Percentiles rank a stretch among this genome's conserved stretches.
Conservation (phyloP, 495 filamentous ascomycete genomes). For the Penicillium riverlandense region DNA sequence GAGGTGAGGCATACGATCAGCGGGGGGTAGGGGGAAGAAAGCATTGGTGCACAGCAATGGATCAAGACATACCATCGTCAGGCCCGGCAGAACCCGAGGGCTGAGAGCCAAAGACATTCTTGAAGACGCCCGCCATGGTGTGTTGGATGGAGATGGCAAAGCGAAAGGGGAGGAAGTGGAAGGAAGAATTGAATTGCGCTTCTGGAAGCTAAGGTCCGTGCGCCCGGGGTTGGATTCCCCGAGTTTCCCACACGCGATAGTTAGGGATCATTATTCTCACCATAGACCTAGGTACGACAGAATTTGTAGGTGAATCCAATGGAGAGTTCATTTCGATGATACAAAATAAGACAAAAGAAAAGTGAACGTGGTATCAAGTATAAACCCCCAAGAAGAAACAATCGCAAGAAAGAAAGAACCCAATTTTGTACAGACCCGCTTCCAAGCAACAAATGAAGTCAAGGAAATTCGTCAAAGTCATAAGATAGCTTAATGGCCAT, state of each 20-base stretch:
- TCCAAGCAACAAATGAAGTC: slow-evolving; percentile 6
- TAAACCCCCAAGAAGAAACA: slow-evolving; percentile 7
- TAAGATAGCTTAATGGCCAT: slow-evolving; percentile 35
- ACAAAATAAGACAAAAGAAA: background rate
- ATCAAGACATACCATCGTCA: slow-evolving; percentile 52
- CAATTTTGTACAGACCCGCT: slow-evolving; percentile 24
- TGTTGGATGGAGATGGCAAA: slow-evolving; percentile 11
- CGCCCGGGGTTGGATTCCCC: no score
- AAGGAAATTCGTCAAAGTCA: slow-evolving; percentile 30
- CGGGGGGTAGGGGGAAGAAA: background rate
- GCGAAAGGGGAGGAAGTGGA: slow-evolving; percentile 18
- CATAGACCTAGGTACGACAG: no score
- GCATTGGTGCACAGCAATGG: slow-evolving; percentile 5
- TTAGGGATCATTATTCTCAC: no score
- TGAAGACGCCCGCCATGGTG: slow-evolving; percentile 61
- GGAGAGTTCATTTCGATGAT: background rate
- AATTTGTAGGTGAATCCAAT: background rate
- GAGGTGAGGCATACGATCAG: background rate
- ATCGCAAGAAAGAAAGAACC: slow-evolving; percentile 9
- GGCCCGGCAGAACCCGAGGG: slow-evolving; percentile 41
- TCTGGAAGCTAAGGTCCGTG: no score
- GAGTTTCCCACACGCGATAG: no score
- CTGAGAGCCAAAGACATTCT: slow-evolving; percentile 59
- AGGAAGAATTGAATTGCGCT: slow-evolving; percentile 20
- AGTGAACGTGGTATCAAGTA: slow-evolving; percentile 22